phyloP scores from a whole-genome alignment of 169 alveolate species.

The Cystoisospora suis region DNA sequence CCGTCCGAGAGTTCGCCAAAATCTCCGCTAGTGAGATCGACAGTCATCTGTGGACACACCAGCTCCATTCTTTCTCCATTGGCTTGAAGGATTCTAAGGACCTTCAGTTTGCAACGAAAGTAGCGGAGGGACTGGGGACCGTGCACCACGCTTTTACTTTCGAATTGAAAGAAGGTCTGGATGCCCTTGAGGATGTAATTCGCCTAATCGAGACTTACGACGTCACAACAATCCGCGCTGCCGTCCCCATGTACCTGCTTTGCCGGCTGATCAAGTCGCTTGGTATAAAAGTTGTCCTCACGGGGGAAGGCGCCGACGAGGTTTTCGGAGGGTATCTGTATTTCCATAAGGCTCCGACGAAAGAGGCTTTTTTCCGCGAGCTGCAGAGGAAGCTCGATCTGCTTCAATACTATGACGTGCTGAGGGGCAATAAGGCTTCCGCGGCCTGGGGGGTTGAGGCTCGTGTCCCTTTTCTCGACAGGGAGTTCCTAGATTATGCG shows the following conservation, averaged over 20 bases:
- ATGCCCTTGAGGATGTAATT: constrained; percentile 78
- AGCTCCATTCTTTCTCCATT: constrained; percentile 76
- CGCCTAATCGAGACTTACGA: constrained; percentile 87
- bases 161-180: constrained; percentile 78
- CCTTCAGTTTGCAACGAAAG: constrained; percentile 68
- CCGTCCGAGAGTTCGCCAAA: constrained; percentile 64
- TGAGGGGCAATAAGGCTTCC: constrained; percentile 86
- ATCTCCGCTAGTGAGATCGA: constrained; percentile 17
- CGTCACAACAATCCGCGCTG: constrained; percentile 87
- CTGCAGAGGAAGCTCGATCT: constrained; percentile 77
- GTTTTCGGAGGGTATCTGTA: constrained; percentile 87
- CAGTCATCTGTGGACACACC: constrained; percentile 58
- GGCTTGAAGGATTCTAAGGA: constrained; percentile 81
- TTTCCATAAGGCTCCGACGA: constrained; percentile 85
- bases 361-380: constrained; percentile 81
- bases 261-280: constrained; percentile 73
- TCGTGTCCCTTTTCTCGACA: constrained; percentile 88
- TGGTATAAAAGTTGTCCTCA: constrained; percentile 84
- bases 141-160: constrained; percentile 83
- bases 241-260: constrained; percentile 86
- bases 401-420: constrained; percentile 80
- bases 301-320: constrained; percentile 91
- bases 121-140: constrained; percentile 80
- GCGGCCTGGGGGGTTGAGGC: constrained; percentile 89
- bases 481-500: constrained; percentile 75